Evolutionary conservation across 352 stramenopile species (phyloP).

Genomic region (Elongisporangium prolatum): DNA sequence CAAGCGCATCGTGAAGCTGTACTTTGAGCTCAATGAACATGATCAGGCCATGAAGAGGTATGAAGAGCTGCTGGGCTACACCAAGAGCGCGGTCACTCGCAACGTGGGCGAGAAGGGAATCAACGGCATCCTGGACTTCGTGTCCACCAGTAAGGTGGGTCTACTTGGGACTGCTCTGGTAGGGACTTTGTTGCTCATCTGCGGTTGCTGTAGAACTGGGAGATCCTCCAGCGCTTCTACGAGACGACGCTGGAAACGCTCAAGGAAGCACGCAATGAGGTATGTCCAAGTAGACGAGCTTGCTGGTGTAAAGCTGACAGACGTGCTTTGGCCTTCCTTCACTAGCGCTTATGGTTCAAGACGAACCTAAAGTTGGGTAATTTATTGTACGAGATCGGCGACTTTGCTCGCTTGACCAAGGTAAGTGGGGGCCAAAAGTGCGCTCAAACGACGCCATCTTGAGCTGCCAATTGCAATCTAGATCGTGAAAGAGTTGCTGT

Average conservation of each 20-base stretch:
- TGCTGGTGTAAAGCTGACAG: no score
- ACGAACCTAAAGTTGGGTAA: slow-evolving; percentile 95
- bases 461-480: no score
- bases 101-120: slow-evolving; percentile 95
- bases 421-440: slow-evolving; percentile 21
- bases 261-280: slow-evolving; percentile 79
- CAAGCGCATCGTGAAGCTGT: slow-evolving; percentile 93
- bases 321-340: no score
- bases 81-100: slow-evolving; percentile 84
- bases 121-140: slow-evolving; percentile 93
- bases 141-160: slow-evolving; percentile 80
- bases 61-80: slow-evolving; percentile 87
- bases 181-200: background rate
- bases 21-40: slow-evolving; percentile 72
- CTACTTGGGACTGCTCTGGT: background rate
- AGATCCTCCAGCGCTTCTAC: slow-evolving; percentile 82
- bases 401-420: slow-evolving; percentile 69
- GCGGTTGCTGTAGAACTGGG: slow-evolving; percentile 49
- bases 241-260: slow-evolving; percentile 83
- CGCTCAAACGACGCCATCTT: no score
- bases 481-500: slow-evolving; percentile 83
- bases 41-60: slow-evolving; percentile 81
- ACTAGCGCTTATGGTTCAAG: slow-evolving; percentile 95
- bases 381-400: slow-evolving; percentile 83
- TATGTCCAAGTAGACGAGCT: no score